phyloP scores from a whole-genome alignment of 2,329 filamentous ascomycete species.

The Colletotrichum sp. region DNA sequence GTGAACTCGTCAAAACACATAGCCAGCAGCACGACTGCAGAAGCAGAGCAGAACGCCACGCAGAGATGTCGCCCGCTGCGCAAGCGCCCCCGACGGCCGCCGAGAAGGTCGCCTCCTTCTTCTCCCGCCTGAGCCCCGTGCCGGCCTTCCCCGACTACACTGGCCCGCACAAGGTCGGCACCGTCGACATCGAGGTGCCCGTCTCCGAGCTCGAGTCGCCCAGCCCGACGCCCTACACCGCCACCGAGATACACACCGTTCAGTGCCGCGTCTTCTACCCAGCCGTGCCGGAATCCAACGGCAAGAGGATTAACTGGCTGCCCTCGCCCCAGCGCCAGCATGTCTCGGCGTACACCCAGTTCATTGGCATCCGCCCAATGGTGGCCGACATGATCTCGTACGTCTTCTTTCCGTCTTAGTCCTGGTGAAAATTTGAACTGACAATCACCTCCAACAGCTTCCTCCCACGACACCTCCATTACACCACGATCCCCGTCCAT shows the following conservation, averaged over 20 bases:
- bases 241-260: constrained; percentile 70
- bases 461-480: constrained; percentile 74
- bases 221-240: constrained; percentile 56
- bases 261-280: constrained; percentile 87
- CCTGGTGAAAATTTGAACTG: not conserved
- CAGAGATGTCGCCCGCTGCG: constrained; percentile 8
- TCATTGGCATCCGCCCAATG: constrained; percentile 69
- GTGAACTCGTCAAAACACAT: not conserved
- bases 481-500: constrained; percentile 73
- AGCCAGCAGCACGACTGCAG: not conserved
- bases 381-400: constrained; percentile 66
- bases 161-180: constrained; percentile 80
- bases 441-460: constrained; percentile 46
- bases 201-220: constrained; percentile 63
- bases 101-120: constrained; percentile 48
- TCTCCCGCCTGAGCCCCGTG: constrained; percentile 68
- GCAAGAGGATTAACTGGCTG: constrained; percentile 75
- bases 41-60: not conserved
- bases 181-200: constrained; percentile 81
- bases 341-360: constrained; percentile 76
- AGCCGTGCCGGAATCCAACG: constrained; percentile 55
- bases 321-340: constrained; percentile 78
- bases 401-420: constrained; percentile 28
- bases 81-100: constrained; percentile 21
- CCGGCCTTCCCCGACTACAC: constrained; percentile 78